phyloP scores from a whole-genome alignment of 2,329 filamentous ascomycete genomes.

The Cladosporium sp. region DNA sequence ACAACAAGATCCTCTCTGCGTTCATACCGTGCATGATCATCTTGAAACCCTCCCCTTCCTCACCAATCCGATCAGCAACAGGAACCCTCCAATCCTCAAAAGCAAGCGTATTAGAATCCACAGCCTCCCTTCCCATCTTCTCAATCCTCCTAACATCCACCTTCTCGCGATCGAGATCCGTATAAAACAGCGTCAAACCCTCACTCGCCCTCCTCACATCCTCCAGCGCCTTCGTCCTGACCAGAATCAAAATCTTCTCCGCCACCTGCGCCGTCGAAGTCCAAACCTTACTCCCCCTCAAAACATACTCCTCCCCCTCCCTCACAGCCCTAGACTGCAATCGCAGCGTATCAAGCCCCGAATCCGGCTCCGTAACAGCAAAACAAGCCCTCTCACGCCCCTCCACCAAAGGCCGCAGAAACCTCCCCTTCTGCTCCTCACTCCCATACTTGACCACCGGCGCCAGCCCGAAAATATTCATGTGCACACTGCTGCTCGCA shows the following conservation, averaged over 20 bases:
- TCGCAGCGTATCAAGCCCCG: slow-evolving; percentile 40
- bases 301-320: slow-evolving; percentile 33
- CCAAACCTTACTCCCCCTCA: slow-evolving; percentile 42
- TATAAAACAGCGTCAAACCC: slow-evolving; percentile 44
- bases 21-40: slow-evolving; percentile 72
- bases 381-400: slow-evolving; percentile 41
- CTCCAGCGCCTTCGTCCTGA: slow-evolving; percentile 38
- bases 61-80: slow-evolving; percentile 35
- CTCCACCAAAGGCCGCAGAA: slow-evolving; percentile 37
- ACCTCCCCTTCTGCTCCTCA: slow-evolving; percentile 39
- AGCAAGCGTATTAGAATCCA: slow-evolving; percentile 42
- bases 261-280: slow-evolving; percentile 43
- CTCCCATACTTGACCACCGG: slow-evolving; percentile 43
- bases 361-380: slow-evolving; percentile 41
- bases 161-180: slow-evolving; percentile 34
- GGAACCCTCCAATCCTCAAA: slow-evolving; percentile 43
- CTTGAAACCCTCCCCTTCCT: slow-evolving; percentile 43
- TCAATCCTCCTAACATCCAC: slow-evolving; percentile 42
- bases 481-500: slow-evolving; percentile 41
- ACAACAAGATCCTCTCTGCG: slow-evolving; percentile 67
- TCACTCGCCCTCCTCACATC: slow-evolving; percentile 39
- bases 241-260: slow-evolving; percentile 41
- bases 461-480: slow-evolving; percentile 46
- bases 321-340: slow-evolving; percentile 35
- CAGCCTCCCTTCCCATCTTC: slow-evolving; percentile 43